phyloP scores from a whole-genome alignment of 1,139 yeast genomes.

The Saccharomyces hybrid region DNA sequence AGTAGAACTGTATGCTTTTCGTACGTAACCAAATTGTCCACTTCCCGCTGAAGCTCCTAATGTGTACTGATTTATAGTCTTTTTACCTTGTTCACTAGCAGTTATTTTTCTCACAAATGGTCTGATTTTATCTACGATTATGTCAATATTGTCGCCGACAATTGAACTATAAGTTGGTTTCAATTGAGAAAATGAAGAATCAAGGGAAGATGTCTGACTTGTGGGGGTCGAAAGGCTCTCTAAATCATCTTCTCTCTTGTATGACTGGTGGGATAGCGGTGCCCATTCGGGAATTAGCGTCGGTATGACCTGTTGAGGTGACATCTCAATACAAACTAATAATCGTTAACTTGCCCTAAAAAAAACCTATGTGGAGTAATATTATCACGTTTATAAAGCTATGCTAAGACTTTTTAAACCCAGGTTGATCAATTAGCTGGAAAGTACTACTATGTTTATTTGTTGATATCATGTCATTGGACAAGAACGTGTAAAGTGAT shows the following conservation, averaged over 20 bases:
- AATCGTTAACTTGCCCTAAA: neutral
- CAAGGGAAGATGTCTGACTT: constrained; percentile 6
- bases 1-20: constrained; percentile 18
- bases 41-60: constrained; percentile 31
- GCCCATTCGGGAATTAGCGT: neutral
- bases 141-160: constrained; percentile 9
- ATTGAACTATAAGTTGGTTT: constrained; percentile 11
- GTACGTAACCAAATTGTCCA: constrained; percentile 41
- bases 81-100: constrained; percentile 1
- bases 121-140: constrained; percentile 4
- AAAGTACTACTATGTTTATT: neutral
- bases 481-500: neutral
- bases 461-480: neutral
- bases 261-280: neutral
- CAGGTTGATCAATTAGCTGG: neutral
- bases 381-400: neutral
- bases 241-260: neutral
- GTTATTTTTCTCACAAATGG: constrained; percentile 9
- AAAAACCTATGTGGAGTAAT: neutral
- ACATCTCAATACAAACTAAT: neutral
- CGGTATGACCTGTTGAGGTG: neutral
- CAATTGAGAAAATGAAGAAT: constrained; percentile 4
- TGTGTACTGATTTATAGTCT: constrained; percentile 16
- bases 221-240: neutral
- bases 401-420: neutral